A percentile compares a stretch with the other conserved stretches of the same genome.
phyloP scores from a whole-genome alignment of 176 grass and related monocot species.

The Avena sativa region DNA sequence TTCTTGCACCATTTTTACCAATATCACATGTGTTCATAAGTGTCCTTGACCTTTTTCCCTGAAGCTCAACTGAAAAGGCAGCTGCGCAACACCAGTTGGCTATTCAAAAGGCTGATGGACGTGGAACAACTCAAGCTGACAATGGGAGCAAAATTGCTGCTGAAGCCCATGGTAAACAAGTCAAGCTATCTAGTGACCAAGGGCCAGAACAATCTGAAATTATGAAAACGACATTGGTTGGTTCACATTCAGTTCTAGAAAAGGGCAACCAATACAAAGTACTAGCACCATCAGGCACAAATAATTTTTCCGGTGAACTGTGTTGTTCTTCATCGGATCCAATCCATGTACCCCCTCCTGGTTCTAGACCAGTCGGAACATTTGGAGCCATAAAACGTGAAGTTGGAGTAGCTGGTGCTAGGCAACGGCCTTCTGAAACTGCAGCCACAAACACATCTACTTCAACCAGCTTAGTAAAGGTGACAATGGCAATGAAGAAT shows the following conservation, averaged over 20 bases:
- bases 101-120: conserved; percentile 43
- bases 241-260: conserved; percentile 36
- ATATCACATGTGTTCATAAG: conserved; percentile 60
- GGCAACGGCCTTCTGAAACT: conserved; percentile 44
- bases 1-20: conserved; percentile 46
- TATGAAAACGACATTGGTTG: conserved; percentile 9
- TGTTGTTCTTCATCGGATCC: conserved; percentile 81
- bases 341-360: conserved; percentile 70
- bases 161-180: conserved; percentile 41
- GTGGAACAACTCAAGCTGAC: conserved; percentile 39
- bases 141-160: conserved; percentile 24
- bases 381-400: conserved; percentile 77
- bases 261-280: conserved; percentile 35
- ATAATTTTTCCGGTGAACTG: conserved; percentile 51
- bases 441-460: conserved; percentile 45
- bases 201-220: conserved; percentile 32
- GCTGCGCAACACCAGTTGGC: conserved; percentile 35
- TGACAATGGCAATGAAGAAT: conserved; percentile 32
- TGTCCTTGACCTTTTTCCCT: conserved; percentile 57
- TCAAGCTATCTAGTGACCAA: conserved; percentile 45
- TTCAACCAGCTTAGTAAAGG: conserved; percentile 43
- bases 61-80: conserved; percentile 62
- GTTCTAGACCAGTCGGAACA: conserved; percentile 58
- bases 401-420: conserved; percentile 71
- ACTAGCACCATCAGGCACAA: conserved; percentile 39